These are phyloP conservation scores for Articulospora tetracladia DNA, from an alignment of 495 filamentous ascomycete genomes.

Conservation along the genomic window DNA sequence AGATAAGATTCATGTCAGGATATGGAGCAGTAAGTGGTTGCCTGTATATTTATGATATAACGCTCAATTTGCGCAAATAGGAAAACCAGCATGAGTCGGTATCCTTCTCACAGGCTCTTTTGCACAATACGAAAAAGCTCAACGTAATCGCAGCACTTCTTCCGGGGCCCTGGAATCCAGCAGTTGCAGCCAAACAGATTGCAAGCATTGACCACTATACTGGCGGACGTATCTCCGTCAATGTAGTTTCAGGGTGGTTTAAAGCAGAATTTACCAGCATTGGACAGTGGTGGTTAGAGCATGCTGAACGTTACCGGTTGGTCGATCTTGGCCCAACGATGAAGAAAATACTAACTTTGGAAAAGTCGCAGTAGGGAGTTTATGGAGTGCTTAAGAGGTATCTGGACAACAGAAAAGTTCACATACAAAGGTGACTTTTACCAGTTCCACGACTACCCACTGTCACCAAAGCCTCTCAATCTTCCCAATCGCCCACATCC, in stretches of 20 bases:
- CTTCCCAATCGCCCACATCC: slow-evolving; percentile 34
- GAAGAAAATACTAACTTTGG: neutral
- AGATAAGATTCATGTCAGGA: slow-evolving; percentile 45
- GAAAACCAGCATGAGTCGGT: slow-evolving; percentile 45
- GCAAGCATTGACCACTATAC: slow-evolving; percentile 46
- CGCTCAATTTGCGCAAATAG: slow-evolving; percentile 9
- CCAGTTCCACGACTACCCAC: slow-evolving; percentile 43
- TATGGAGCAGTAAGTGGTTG: slow-evolving; percentile 36
- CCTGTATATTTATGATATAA: neutral
- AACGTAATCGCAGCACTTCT: slow-evolving; percentile 46
- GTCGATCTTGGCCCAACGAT: neutral
- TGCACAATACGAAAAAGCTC: slow-evolving; percentile 37
- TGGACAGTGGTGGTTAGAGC: slow-evolving; percentile 49
- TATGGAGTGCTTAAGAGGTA: slow-evolving; percentile 41
- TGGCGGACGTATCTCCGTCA: slow-evolving; percentile 42
- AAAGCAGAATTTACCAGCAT: slow-evolving; percentile 46
- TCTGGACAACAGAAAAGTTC: slow-evolving; percentile 45
- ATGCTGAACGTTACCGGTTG: slow-evolving; percentile 41
- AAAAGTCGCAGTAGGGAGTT: slow-evolving; percentile 37
- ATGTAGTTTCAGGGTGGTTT: slow-evolving; percentile 47
- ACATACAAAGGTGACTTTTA: slow-evolving; percentile 44
- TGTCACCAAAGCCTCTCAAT: slow-evolving; percentile 38
- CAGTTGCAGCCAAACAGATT: slow-evolving; percentile 45
- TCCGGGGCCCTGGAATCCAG: slow-evolving; percentile 46
- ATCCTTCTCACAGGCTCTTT: slow-evolving; percentile 43